Base-by-base conservation (phyloP, 352 stramenopile species). In the Plasmopara muralis region DNA sequence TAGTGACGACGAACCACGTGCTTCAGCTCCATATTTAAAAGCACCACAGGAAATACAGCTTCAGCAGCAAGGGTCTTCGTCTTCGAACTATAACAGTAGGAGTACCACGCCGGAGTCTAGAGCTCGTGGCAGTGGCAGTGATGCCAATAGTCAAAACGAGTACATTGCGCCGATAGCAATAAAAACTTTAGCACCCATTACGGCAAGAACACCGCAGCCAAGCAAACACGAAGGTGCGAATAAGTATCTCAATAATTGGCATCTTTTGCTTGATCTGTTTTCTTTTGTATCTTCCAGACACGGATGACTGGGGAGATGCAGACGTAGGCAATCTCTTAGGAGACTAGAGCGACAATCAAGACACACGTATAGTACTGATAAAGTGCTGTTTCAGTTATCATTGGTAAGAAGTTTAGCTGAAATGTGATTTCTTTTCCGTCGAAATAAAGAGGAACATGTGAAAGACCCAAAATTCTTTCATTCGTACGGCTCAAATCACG, bases 281-380 rank as follows among this genome's bases (percentile, higher is more conserved):
- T 5, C 43, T 57, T 45, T 14, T 47, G 16, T 42, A 18, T 34
- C 3, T 45, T 64, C 28, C 44, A 87, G 74, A 84, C n/a, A 66
- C 72, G 14, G 77, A 93, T 39, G 82, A 93, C 54, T 93, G 78
- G 75, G 79, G 77, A 20, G 77, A 90, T 38, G 82, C 82, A 0
- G 79, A 93, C 40, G 79, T 90, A 8, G 76, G 79, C 28, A 85
- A 89, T 40, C 59, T 92, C 42, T 60, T 89, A 49, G 72, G 72
- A 53, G 81, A 91, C 56, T 89, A 70, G 39, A 35, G 6, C 31
- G 31, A 35, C 7, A 5, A 35, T 35, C 39, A 34, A 15, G 2
- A 31, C 35, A 14, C 38, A 35, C 55, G 34, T 6, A 47, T 49
- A 18, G 43, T 6, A 15, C 16, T 60, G 38, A 45, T 58, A 41